Percentiles rank a stretch among this genome's conserved stretches.
These are phyloP conservation scores for Fusarium acutatum DNA, from an alignment of 2,329 filamentous ascomycete species.

Conservation along the genomic window DNA sequence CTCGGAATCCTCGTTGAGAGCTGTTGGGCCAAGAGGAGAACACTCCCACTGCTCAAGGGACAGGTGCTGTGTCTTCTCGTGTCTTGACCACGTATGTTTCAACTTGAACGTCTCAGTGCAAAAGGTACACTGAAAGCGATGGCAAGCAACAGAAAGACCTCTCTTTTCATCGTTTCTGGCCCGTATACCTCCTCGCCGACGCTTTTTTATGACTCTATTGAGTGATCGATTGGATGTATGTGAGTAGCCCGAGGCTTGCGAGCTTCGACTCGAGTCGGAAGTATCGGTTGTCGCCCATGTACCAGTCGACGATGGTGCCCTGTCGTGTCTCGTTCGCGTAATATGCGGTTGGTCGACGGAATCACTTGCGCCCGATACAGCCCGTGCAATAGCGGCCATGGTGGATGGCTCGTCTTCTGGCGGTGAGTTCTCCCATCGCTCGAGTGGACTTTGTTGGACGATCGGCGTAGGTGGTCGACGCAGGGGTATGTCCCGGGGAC, in stretches of 20 bases:
- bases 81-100: conserved; percentile 58
- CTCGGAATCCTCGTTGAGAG: conserved; percentile 50
- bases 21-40: conserved; percentile 46
- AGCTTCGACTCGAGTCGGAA: conserved; percentile 3
- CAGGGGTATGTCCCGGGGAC: neutral
- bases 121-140: conserved; percentile 53
- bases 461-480: conserved; percentile 57
- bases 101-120: conserved; percentile 56
- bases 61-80: conserved; percentile 58
- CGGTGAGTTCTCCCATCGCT: conserved; percentile 46
- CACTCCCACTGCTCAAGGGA: conserved; percentile 59
- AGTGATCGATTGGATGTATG: neutral
- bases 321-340: fast-evolving
- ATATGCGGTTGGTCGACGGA: fast-evolving
- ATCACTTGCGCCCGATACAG: conserved; percentile 20
- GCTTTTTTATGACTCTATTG: neutral
- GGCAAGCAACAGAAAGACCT: neutral
- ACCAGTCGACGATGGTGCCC: conserved; percentile 24
- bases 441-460: conserved; percentile 42
- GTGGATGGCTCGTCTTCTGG: conserved; percentile 45
- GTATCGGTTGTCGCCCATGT: neutral
- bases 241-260: neutral
- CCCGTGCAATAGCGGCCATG: conserved; percentile 42
- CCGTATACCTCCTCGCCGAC: neutral
- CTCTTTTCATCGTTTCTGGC: neutral